Conservation (phyloP, 225 moss, liverwort and hornwort species). For the Ulota crispa region DNA sequence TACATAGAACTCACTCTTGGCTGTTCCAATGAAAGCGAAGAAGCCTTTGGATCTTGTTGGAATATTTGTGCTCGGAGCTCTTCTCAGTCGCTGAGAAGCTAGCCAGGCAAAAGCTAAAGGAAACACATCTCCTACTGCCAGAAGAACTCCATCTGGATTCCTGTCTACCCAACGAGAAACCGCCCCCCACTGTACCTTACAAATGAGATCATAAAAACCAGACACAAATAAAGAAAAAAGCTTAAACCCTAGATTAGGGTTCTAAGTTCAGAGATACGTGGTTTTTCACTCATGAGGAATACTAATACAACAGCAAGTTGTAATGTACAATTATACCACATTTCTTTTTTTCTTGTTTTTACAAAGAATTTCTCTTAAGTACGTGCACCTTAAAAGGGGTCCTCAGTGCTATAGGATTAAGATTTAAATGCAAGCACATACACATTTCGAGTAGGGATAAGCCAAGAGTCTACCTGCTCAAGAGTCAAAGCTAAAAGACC, state of each 20-base stretch:
- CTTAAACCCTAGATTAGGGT: background rate
- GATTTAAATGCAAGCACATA: background rate
- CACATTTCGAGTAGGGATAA: background rate
- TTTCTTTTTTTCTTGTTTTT: background rate
- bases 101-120: constrained; percentile 84
- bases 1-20: constrained; percentile 85
- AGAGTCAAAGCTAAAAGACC: constrained; percentile 71
- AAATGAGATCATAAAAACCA: constrained; percentile 19
- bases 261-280: background rate
- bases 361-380: background rate
- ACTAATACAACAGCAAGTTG: background rate
- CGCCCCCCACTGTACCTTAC: constrained; percentile 59
- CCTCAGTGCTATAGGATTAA: background rate
- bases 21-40: constrained; percentile 85
- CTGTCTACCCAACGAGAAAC: constrained; percentile 69
- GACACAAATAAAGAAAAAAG: background rate
- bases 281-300: background rate
- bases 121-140: constrained; percentile 85
- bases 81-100: constrained; percentile 56
- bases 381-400: background rate
- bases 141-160: constrained; percentile 72
- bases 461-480: constrained; percentile 57
- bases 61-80: constrained; percentile 22
- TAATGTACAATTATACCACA: background rate
- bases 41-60: constrained; percentile 28